phyloP scores from a whole-genome alignment of 2,329 filamentous ascomycete species.

The Colletotrichum musicola region DNA sequence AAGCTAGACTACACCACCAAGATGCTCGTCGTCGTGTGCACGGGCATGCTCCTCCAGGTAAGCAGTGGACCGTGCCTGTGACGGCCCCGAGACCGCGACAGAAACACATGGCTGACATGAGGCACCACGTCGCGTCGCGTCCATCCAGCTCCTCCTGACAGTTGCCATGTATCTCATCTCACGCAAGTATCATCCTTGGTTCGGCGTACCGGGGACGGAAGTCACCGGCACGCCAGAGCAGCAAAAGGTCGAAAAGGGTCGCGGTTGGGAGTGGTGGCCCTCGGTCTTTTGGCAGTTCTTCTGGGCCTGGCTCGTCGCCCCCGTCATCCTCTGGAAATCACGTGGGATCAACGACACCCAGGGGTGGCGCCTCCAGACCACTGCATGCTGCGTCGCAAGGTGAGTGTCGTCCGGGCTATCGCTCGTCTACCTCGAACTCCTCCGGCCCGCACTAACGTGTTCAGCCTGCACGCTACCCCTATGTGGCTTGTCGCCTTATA shows the following conservation, averaged over 20 bases:
- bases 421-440: conserved; percentile 9
- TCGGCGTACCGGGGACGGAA: conserved; percentile 72
- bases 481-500: conserved; percentile 75
- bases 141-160: conserved; percentile 66
- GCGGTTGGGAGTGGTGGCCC: conserved; percentile 77
- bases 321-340: conserved; percentile 71
- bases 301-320: conserved; percentile 73
- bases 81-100: neutral
- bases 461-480: conserved; percentile 72
- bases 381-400: conserved; percentile 62
- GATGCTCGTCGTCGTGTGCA: conserved; percentile 62
- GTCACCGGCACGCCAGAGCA: conserved; percentile 67
- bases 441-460: conserved; percentile 15
- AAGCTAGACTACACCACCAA: conserved; percentile 60
- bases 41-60: conserved; percentile 70
- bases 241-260: conserved; percentile 57
- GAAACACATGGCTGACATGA: conserved; percentile 35
- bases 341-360: conserved; percentile 73
- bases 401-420: conserved; percentile 44
- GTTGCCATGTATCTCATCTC: conserved; percentile 73
- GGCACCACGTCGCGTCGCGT: conserved; percentile 6
- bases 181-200: conserved; percentile 73
- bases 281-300: conserved; percentile 74
- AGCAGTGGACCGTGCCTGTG: conserved; percentile 22
- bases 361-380: conserved; percentile 75